A percentile compares a stretch with the other conserved stretches of the same genome.
Conservation (phyloP, 1,139 yeast species). For the Debaryomyces sp. region DNA sequence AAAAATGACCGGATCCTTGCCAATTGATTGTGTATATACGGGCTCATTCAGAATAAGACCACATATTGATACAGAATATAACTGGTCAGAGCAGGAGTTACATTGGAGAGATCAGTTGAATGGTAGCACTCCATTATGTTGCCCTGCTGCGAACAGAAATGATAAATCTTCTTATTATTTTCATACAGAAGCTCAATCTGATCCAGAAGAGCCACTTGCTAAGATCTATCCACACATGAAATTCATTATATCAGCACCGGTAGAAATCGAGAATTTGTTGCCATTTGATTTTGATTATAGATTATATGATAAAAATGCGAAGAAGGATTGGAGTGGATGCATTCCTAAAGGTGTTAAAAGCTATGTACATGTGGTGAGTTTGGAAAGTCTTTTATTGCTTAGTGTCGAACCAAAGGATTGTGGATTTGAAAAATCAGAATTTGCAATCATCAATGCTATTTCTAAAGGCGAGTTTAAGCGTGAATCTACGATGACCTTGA, state of each 20-base stretch:
- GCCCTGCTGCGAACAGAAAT: conserved; percentile 45
- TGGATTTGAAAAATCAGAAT: conserved; percentile 72
- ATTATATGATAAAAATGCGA: conserved; percentile 76
- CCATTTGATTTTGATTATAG: conserved; percentile 82
- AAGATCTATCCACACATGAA: conserved; percentile 84
- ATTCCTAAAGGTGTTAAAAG: conserved; percentile 66
- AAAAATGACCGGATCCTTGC: conserved; percentile 62
- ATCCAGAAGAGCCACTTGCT: conserved; percentile 67
- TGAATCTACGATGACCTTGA: conserved; percentile 54
- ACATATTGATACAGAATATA: conserved; percentile 49
- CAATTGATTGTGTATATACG: conserved; percentile 68
- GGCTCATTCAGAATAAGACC: conserved; percentile 67
- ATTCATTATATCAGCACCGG: conserved; percentile 79
- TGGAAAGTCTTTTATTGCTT: conserved; percentile 68
- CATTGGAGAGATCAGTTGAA: conserved; percentile 66
- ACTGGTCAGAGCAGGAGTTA: conserved; percentile 66
- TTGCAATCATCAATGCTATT: conserved; percentile 76
- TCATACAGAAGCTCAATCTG: conserved; percentile 72
- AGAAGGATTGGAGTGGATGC: conserved; percentile 66
- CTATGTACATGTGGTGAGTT: conserved; percentile 79
- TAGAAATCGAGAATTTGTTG: conserved; percentile 79
- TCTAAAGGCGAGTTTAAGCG: conserved; percentile 53
- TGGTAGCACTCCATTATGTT: conserved; percentile 59
- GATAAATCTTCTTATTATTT: conserved; percentile 60
- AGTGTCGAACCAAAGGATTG: conserved; percentile 70